phyloP scores from a whole-genome alignment of 345 rosid species.

The Erucastrum elatum region DNA sequence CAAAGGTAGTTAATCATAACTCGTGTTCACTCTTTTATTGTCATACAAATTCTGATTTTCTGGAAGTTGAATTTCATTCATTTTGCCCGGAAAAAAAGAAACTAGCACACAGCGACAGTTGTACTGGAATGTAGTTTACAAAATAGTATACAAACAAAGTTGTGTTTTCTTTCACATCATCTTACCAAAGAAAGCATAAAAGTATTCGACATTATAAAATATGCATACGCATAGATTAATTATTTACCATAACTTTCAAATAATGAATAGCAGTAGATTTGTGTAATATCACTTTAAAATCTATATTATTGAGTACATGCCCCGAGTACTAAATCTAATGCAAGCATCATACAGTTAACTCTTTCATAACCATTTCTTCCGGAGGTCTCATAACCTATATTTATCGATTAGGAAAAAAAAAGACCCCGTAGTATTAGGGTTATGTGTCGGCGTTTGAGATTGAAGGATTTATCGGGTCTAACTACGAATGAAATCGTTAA shows the following conservation, averaged over 20 bases:
- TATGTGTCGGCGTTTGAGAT: conserved; percentile 22
- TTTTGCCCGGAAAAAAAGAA: not conserved
- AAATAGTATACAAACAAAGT: too few relatives aligned
- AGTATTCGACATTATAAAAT: too few relatives aligned
- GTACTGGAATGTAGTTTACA: not conserved
- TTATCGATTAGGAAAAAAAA: conserved; percentile 11
- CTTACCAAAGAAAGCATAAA: too few relatives aligned
- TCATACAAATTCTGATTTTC: not conserved
- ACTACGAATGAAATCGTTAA: conserved; percentile 26
- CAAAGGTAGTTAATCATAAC: too few relatives aligned
- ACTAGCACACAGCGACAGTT: not conserved
- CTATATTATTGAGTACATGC: too few relatives aligned
- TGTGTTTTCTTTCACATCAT: too few relatives aligned
- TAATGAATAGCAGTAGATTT: too few relatives aligned
- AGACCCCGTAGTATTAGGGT: conserved; percentile 22
- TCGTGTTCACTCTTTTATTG: not conserved
- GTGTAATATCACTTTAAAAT: too few relatives aligned
- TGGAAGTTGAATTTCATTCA: not conserved
- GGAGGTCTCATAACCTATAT: not conserved
- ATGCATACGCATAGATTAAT: too few relatives aligned
- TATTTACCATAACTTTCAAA: too few relatives aligned
- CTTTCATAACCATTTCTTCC: not conserved
- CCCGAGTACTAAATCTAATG: too few relatives aligned
- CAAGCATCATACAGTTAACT: not conserved
- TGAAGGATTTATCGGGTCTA: conserved; percentile 28